Conservation (phyloP, 371 early-diverging fungal genomes). For the Cladochytrium tenue region DNA sequence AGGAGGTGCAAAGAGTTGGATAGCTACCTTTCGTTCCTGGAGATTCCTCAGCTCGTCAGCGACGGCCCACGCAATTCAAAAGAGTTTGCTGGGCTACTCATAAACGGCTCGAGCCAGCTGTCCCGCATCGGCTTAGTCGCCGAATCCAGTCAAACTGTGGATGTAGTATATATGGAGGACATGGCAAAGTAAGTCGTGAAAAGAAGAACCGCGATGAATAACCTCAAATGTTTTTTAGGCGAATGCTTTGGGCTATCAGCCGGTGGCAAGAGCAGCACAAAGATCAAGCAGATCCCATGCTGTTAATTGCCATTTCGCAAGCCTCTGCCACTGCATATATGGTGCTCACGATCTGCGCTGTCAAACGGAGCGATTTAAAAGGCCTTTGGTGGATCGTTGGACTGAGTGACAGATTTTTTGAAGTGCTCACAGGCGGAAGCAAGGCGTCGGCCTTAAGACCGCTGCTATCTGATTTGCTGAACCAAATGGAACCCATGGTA, state of each 20-base stretch:
- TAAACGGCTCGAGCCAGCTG: conserved; percentile 31
- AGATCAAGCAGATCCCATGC: background rate
- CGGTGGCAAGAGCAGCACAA: conserved; percentile 36
- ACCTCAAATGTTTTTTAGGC: conserved; percentile 25
- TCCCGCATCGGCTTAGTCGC: conserved; percentile 26
- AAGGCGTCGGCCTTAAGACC: conserved; percentile 31
- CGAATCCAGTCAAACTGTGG: background rate
- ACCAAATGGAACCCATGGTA: conserved; percentile 30
- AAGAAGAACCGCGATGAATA: too few relatives aligned
- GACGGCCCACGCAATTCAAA: conserved; percentile 5
- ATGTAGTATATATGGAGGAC: conserved; percentile 10
- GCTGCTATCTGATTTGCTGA: conserved; percentile 34
- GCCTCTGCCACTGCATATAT: conserved; percentile 39
- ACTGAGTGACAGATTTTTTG: conserved; percentile 44
- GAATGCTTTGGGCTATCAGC: conserved; percentile 34
- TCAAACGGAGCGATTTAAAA: conserved; percentile 21
- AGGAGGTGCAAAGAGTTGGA: conserved; percentile 43
- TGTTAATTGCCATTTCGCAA: conserved; percentile 23
- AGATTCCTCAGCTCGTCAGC: conserved; percentile 33
- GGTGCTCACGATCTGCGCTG: conserved; percentile 21
- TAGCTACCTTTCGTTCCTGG: conserved; percentile 34
- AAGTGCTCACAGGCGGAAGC: conserved; percentile 34
- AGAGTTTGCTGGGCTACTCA: conserved; percentile 20
- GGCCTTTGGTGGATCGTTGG: conserved; percentile 43
- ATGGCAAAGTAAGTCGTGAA: conserved; percentile 17